Evolutionary conservation across 306 rosid genomes (phyloP).

Genomic region (Carpinus viminea): DNA sequence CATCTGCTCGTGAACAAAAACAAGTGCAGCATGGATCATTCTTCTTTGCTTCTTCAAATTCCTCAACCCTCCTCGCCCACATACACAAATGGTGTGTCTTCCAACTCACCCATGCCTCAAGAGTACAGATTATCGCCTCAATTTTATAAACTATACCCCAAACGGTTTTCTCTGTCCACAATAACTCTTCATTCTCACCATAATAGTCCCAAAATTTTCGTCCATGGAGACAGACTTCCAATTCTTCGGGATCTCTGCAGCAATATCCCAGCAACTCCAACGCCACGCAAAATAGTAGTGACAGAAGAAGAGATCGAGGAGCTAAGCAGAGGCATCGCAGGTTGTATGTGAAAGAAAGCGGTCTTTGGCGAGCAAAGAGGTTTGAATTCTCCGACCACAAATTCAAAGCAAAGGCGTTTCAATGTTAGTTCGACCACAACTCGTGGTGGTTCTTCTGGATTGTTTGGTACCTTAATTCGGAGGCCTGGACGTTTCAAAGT

Average conservation of each 20-base stretch:
- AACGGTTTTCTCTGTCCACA: not conserved
- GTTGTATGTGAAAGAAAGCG: not conserved
- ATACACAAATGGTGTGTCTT: not conserved
- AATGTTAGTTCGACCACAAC: not conserved
- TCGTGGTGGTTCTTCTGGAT: slow-evolving; percentile 1
- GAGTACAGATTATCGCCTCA: not conserved
- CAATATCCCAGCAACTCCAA: not conserved
- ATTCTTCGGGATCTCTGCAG: not conserved
- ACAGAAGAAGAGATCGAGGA: not conserved
- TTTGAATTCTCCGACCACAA: not conserved
- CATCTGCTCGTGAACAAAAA: not conserved
- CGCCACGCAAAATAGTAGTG: not conserved
- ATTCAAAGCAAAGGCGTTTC: not conserved
- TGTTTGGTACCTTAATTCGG: not conserved
- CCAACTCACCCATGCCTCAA: too few relatives aligned
- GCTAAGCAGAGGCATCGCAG: not conserved
- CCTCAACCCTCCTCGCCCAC: not conserved
- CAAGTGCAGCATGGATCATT: not conserved
- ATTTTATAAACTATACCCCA: not conserved
- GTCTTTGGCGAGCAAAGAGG: not conserved
- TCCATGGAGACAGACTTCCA: not conserved
- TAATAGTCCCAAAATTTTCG: not conserved
- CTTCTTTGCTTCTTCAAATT: not conserved
- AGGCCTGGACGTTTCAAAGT: slow-evolving; percentile 37
- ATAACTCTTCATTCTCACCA: not conserved